Evolutionary conservation across 2,329 filamentous ascomycete genomes (phyloP).

Genomic region (Cercospora janseana): DNA sequence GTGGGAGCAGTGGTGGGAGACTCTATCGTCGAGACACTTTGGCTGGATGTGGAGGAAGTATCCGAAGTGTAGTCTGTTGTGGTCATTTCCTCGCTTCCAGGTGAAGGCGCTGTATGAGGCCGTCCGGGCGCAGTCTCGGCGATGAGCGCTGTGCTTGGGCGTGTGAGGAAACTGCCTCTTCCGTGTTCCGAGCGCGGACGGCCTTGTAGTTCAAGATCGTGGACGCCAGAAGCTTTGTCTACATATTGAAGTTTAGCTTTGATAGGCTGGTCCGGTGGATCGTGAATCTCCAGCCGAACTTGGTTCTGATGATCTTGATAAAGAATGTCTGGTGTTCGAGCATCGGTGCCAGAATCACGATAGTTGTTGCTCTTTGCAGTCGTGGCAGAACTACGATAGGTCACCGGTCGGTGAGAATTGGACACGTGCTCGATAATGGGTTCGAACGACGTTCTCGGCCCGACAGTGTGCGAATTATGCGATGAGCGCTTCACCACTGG

Average conservation of each 20-base stretch:
- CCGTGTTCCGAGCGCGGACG: constrained; percentile 5
- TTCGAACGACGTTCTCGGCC: constrained; percentile 1
- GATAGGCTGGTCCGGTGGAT: constrained; percentile 14
- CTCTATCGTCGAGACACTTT: not conserved
- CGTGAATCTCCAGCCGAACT: constrained; percentile 17
- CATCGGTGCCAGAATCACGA: constrained; percentile 1
- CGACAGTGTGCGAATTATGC: constrained; percentile 3
- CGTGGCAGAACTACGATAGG: constrained; percentile 6
- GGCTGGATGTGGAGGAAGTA: constrained; percentile 1
- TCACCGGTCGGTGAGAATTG: not conserved
- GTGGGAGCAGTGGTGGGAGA: not conserved
- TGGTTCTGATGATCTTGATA: constrained; percentile 18
- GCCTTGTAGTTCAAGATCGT: constrained; percentile 17
- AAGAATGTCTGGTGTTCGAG: constrained; percentile 14
- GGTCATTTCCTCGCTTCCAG: not conserved
- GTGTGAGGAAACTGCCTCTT: not conserved
- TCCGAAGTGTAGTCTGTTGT: not conserved
- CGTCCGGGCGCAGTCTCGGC: not conserved
- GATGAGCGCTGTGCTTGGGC: not conserved
- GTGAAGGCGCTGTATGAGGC: not conserved
- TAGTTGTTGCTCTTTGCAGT: constrained; percentile 9
- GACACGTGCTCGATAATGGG: constrained; percentile 1
- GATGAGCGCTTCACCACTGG: constrained; percentile 7
- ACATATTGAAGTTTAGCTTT: constrained; percentile 17
- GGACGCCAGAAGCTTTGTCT: constrained; percentile 7